phyloP scores from a whole-genome alignment of 2,329 filamentous ascomycete species.

The Fusarium haematococcum region DNA sequence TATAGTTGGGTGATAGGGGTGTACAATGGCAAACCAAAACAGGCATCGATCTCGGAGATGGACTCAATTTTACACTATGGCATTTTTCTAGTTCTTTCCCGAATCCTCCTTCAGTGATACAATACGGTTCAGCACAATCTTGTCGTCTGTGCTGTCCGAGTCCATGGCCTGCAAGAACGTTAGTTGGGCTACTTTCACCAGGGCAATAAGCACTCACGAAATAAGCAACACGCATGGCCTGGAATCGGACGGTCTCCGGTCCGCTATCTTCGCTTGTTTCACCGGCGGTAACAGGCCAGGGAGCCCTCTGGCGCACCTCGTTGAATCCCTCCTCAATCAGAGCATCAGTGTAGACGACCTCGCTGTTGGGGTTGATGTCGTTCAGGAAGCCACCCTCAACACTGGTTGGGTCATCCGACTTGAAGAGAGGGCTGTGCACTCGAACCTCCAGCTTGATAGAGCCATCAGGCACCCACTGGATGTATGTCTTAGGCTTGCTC shows the following conservation, averaged over 20 bases:
- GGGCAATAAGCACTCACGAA: slow-evolving; percentile 64
- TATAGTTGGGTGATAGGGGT: background rate
- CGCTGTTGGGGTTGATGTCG: slow-evolving; percentile 86
- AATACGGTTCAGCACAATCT: slow-evolving; percentile 89
- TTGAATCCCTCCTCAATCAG: slow-evolving; percentile 87
- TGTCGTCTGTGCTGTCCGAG: slow-evolving; percentile 81
- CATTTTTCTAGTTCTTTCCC: slow-evolving; percentile 64
- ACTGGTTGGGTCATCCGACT: slow-evolving; percentile 83
- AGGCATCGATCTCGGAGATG: background rate
- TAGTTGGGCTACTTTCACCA: slow-evolving; percentile 7
- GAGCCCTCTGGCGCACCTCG: slow-evolving; percentile 78
- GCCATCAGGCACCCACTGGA: slow-evolving; percentile 87
- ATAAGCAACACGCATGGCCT: slow-evolving; percentile 89
- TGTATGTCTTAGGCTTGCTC: slow-evolving; percentile 81
- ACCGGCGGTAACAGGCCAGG: slow-evolving; percentile 84
- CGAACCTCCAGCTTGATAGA: slow-evolving; percentile 79
- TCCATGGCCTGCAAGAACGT: slow-evolving; percentile 71
- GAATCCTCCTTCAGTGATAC: slow-evolving; percentile 90
- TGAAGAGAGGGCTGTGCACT: slow-evolving; percentile 86
- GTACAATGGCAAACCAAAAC: background rate
- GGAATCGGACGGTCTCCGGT: slow-evolving; percentile 85
- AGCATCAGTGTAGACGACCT: slow-evolving; percentile 81
- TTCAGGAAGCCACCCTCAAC: slow-evolving; percentile 84
- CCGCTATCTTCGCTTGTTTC: slow-evolving; percentile 74
- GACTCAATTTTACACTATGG: background rate